These are phyloP conservation scores for Penicillium lagena DNA, from an alignment of 495 filamentous ascomycete species.

Conservation along the genomic window DNA sequence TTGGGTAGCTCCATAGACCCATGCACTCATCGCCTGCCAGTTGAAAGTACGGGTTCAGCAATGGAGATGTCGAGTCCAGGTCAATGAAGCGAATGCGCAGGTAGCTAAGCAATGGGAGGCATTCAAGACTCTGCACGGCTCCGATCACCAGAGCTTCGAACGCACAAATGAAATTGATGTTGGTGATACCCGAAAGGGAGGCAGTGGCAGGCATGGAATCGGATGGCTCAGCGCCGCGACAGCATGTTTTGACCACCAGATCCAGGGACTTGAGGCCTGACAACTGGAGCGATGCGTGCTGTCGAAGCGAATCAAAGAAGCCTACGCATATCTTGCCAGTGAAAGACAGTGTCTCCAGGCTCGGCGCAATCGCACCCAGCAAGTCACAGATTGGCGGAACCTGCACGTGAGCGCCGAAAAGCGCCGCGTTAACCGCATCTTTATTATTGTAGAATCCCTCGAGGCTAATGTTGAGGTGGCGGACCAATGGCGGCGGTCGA, in stretches of 20 bases:
- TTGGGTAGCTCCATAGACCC: constrained; percentile 63
- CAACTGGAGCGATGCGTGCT: constrained; percentile 25
- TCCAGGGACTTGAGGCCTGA: constrained; percentile 54
- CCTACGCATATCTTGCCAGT: constrained; percentile 59
- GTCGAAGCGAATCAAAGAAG: constrained; percentile 40
- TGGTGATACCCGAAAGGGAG: constrained; percentile 60
- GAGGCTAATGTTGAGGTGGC: constrained; percentile 56
- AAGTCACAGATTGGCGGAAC: constrained; percentile 49
- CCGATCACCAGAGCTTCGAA: constrained; percentile 59
- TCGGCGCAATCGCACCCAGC: constrained; percentile 46
- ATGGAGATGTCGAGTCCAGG: constrained; percentile 47
- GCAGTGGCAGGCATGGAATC: neutral
- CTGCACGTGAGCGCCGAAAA: constrained; percentile 10
- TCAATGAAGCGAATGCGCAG: constrained; percentile 68
- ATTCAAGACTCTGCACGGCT: constrained; percentile 49
- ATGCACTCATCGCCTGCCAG: constrained; percentile 50
- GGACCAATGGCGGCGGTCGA: constrained; percentile 45
- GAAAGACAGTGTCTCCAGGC: constrained; percentile 57
- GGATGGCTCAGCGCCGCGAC: constrained; percentile 32
- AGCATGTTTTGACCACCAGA: constrained; percentile 63
- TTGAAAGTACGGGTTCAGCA: constrained; percentile 62
- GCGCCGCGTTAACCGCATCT: constrained; percentile 20
- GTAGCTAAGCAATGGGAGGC: constrained; percentile 46
- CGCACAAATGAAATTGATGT: constrained; percentile 57
- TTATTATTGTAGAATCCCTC: constrained; percentile 62